Conservation (phyloP, 2,329 filamentous ascomycete genomes). For the Colletotrichum eleusines region DNA sequence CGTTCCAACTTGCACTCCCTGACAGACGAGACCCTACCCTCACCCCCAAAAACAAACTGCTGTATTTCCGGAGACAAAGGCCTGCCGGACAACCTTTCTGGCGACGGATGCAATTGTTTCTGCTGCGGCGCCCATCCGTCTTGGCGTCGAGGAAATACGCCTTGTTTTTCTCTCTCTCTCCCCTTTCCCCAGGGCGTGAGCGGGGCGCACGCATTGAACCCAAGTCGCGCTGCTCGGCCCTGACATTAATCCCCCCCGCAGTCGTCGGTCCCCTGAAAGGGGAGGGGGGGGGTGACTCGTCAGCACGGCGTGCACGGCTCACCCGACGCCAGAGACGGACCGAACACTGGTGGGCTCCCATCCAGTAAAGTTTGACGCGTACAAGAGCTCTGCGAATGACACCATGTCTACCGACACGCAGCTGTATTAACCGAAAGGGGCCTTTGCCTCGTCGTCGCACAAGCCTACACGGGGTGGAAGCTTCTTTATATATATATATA, state of each 20-base stretch:
- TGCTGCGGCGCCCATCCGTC: constrained; percentile 18
- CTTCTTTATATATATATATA: too few relatives aligned
- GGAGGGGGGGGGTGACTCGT: too few relatives aligned
- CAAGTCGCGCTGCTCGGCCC: not conserved
- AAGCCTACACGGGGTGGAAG: not conserved
- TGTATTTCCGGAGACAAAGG: not conserved
- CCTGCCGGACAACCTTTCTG: constrained; percentile 20
- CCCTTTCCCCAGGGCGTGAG: too few relatives aligned
- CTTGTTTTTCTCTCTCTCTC: not conserved
- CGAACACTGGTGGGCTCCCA: too few relatives aligned
- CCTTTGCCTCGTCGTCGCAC: constrained; percentile 14
- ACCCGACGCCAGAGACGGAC: not conserved
- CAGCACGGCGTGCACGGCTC: not conserved
- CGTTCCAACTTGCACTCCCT: not conserved
- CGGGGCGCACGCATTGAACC: constrained; percentile 20
- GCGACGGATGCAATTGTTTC: constrained; percentile 24
- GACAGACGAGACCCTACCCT: too few relatives aligned
- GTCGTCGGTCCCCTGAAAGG: too few relatives aligned
- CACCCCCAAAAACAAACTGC: not conserved
- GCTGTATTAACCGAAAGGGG: too few relatives aligned
- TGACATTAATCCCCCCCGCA: too few relatives aligned
- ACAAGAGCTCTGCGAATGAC: too few relatives aligned
- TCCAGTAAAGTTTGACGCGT: constrained; percentile 35
- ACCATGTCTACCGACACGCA: constrained; percentile 21
- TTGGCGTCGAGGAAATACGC: constrained; percentile 29